Conservation (phyloP, 176 grass and related monocot species). For the Rhipidocladum racemiflorum region DNA sequence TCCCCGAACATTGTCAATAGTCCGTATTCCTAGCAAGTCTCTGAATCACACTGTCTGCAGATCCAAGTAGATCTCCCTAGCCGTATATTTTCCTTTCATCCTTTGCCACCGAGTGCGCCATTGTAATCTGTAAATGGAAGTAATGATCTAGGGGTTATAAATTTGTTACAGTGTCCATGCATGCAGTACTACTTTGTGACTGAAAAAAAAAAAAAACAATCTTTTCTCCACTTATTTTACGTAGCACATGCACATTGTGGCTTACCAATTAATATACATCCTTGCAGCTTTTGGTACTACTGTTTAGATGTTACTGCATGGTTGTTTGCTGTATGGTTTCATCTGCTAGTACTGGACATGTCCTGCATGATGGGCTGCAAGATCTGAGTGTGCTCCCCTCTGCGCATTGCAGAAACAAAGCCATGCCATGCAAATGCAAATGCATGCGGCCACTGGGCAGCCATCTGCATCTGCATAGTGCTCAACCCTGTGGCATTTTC, state of each 20-base stretch:
- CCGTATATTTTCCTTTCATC: constrained; percentile 1
- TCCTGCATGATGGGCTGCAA: constrained; percentile 43
- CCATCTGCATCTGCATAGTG: constrained; percentile 46
- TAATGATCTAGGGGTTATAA: not conserved
- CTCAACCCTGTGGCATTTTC: constrained; percentile 42
- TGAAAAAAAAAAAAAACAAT: not conserved
- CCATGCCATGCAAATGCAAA: constrained; percentile 23
- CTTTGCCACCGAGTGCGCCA: not conserved
- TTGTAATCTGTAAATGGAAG: constrained; percentile 5
- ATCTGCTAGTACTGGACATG: constrained; percentile 22
- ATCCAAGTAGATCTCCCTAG: not conserved
- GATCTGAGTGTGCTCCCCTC: constrained; percentile 39
- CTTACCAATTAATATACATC: constrained; percentile 21
- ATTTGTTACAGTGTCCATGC: not conserved
- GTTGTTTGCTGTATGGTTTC: constrained; percentile 21
- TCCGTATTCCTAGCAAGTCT: not conserved
- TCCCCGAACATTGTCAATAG: not conserved
- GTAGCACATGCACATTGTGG: constrained; percentile 4
- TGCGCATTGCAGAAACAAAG: constrained; percentile 17
- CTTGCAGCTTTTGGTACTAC: constrained; percentile 28
- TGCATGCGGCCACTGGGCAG: constrained; percentile 3
- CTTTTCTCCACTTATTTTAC: constrained; percentile 16
- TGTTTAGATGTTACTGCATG: constrained; percentile 42
- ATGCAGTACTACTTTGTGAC: not conserved
- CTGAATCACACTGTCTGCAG: not conserved